These are phyloP conservation scores for Fusarium pseudonygamai DNA, from an alignment of 2,329 filamentous ascomycete species.

Conservation along the genomic window DNA sequence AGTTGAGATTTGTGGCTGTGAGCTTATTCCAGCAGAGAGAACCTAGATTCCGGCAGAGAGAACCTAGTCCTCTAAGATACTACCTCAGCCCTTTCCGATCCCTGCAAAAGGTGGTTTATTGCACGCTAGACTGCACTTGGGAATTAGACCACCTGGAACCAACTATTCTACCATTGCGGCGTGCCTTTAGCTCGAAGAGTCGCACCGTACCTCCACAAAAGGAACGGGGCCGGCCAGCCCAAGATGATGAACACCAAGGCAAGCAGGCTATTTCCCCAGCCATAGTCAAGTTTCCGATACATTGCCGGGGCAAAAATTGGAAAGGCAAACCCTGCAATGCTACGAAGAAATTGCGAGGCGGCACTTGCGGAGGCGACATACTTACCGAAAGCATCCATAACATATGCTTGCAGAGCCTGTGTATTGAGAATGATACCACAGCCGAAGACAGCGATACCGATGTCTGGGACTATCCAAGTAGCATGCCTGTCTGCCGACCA, in stretches of 20 bases:
- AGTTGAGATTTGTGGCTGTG: too few species aligned
- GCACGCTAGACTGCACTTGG: neutral
- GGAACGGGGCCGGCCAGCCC: neutral
- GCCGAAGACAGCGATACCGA: neutral
- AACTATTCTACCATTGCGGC: neutral
- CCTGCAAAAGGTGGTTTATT: neutral
- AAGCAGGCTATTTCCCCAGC: neutral
- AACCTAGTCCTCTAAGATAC: neutral
- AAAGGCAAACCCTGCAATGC: neutral
- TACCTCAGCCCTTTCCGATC: rapidly evolving
- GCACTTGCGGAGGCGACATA: neutral
- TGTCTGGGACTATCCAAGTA: neutral
- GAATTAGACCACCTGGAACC: too few species aligned
- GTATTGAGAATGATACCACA: neutral
- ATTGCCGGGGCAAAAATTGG: neutral
- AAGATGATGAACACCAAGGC: neutral
- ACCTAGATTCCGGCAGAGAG: too few species aligned
- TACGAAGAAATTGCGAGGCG: neutral
- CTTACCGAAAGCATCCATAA: neutral
- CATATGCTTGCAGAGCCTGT: neutral
- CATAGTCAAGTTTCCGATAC: neutral
- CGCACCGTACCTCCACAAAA: neutral
- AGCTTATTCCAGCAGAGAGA: too few species aligned
- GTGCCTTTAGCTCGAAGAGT: neutral
- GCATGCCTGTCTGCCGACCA: neutral